A percentile compares a stretch with the other conserved stretches of the same genome.
Evolutionary conservation across 2,329 filamentous ascomycete genomes (phyloP).

Genomic region (Monosporascus cannonballus): DNA sequence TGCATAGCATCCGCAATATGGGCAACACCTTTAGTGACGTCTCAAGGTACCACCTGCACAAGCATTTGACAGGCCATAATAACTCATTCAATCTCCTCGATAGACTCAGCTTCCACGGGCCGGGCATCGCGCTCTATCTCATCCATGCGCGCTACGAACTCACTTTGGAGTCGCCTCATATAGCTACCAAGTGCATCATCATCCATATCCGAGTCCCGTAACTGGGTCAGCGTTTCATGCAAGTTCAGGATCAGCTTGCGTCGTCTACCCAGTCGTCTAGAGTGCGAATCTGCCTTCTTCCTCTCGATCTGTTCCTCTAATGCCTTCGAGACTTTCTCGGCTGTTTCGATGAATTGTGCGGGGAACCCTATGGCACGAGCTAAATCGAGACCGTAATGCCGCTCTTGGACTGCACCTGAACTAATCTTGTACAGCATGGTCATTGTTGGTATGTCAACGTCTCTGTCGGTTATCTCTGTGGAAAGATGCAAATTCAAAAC

Average conservation of each 20-base stretch:
- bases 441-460: constrained; percentile 53
- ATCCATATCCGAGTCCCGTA: constrained; percentile 57
- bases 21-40: no score
- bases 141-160: constrained; percentile 69
- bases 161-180: constrained; percentile 61
- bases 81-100: background rate
- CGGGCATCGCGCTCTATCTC: constrained; percentile 42
- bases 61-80: background rate
- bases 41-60: background rate
- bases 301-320: constrained; percentile 53
- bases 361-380: constrained; percentile 73
- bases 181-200: constrained; percentile 57
- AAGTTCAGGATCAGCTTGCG: constrained; percentile 69
- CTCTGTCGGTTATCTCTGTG: constrained; percentile 52
- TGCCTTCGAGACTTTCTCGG: constrained; percentile 58
- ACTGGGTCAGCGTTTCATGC: constrained; percentile 66
- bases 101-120: background rate
- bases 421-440: constrained; percentile 84
- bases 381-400: constrained; percentile 79
- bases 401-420: constrained; percentile 62
- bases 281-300: constrained; percentile 52
- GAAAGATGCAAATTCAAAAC: constrained; percentile 79
- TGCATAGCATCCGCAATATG: background rate
- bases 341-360: constrained; percentile 56
- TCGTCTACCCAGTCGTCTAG: constrained; percentile 53